phyloP scores from a whole-genome alignment of 2,329 filamentous ascomycete species.

The Aspergillus phoenicis region DNA sequence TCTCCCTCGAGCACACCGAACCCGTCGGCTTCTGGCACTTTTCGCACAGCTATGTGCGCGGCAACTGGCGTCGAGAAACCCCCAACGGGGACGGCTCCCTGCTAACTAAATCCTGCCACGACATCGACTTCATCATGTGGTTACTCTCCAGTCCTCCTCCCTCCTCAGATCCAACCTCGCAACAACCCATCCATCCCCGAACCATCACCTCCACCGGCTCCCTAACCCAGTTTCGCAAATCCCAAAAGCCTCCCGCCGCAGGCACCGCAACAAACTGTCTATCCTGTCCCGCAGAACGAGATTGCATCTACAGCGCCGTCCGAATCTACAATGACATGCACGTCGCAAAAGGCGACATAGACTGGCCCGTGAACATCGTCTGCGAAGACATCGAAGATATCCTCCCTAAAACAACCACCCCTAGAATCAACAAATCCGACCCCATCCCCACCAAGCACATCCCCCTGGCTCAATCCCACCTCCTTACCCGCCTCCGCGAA shows the following conservation, averaged over 20 bases:
- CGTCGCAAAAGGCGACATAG: constrained; percentile 66
- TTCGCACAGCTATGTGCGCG: constrained; percentile 82
- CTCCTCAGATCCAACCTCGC: constrained; percentile 14
- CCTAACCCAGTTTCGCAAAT: constrained; percentile 74
- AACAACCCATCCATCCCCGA: constrained; percentile 68
- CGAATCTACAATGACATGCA: constrained; percentile 75
- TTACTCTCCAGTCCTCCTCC: constrained; percentile 73
- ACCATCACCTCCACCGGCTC: constrained; percentile 75
- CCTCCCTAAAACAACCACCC: constrained; percentile 40
- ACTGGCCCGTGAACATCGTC: constrained; percentile 88
- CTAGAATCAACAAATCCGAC: not conserved
- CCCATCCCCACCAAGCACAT: not conserved
- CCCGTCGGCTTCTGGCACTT: constrained; percentile 98
- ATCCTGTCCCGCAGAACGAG: constrained; percentile 70
- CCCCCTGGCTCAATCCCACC: constrained; percentile 51
- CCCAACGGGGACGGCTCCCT: constrained; percentile 73
- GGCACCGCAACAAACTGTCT: constrained; percentile 84
- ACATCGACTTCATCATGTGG: constrained; percentile 93
- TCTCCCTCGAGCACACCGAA: constrained; percentile 88
- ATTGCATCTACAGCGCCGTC: constrained; percentile 83
- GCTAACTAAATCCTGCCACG: constrained; percentile 93
- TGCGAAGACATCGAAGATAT: constrained; percentile 87
- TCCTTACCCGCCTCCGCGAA: constrained; percentile 53
- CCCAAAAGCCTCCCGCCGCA: constrained; percentile 74
- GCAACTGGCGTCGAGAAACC: constrained; percentile 87